These are phyloP conservation scores for Geosmithia putterillii DNA, from an alignment of 2,329 filamentous ascomycete species.

Conservation along the genomic window DNA sequence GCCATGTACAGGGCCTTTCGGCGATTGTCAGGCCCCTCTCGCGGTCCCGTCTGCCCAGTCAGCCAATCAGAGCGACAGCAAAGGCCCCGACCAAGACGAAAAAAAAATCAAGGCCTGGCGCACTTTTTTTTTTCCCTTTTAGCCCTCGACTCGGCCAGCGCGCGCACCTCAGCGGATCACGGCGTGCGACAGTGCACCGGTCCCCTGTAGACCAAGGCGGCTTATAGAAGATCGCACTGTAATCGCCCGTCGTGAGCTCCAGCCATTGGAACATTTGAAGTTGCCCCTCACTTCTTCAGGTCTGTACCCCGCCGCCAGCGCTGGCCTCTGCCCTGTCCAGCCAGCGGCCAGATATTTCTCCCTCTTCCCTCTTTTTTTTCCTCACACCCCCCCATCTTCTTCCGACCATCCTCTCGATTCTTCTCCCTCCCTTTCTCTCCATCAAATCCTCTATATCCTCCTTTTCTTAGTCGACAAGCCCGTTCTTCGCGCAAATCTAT, in stretches of 20 bases:
- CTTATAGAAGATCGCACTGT: too few species aligned
- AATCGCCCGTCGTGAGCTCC: too few species aligned
- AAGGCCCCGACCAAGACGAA: constrained; percentile 17
- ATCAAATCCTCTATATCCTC: neutral
- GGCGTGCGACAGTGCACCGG: too few species aligned
- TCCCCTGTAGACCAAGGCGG: too few species aligned
- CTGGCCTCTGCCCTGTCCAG: neutral
- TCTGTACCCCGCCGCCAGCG: neutral
- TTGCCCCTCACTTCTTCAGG: neutral
- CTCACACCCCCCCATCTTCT: constrained; percentile 6
- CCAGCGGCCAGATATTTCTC: constrained; percentile 2
- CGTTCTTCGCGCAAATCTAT: constrained; percentile 27
- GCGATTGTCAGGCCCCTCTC: neutral
- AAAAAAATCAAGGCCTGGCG: constrained; percentile 24
- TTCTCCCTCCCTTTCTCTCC: constrained; percentile 6
- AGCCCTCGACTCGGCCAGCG: constrained; percentile 3
- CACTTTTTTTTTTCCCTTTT: constrained; percentile 17
- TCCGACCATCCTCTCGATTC: constrained; percentile 8
- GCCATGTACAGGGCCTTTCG: too few species aligned
- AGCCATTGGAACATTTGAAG: neutral
- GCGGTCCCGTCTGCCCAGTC: neutral
- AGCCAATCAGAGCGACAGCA: constrained; percentile 22
- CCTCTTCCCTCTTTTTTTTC: constrained; percentile 6
- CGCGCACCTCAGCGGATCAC: too few species aligned
- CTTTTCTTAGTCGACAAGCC: constrained; percentile 12